These are phyloP conservation scores for Fusarium paranaense DNA, from an alignment of 2,329 filamentous ascomycete species.

Conservation along the genomic window DNA sequence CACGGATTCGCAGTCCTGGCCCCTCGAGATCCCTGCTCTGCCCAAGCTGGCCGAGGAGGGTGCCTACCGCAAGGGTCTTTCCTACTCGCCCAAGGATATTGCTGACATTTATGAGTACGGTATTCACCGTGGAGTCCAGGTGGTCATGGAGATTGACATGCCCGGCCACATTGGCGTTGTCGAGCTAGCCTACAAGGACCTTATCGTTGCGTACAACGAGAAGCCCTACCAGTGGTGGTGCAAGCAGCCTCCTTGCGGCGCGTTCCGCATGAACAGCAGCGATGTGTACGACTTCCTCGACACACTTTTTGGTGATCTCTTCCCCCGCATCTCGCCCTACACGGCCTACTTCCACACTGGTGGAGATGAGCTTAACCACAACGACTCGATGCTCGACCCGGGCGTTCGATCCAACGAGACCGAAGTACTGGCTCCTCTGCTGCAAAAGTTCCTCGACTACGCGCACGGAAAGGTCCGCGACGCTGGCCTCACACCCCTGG, in stretches of 20 bases:
- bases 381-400: slow-evolving; percentile 74
- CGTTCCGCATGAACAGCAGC: slow-evolving; percentile 80
- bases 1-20: slow-evolving; percentile 89
- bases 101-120: slow-evolving; percentile 77
- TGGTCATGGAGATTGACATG: slow-evolving; percentile 73
- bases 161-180: slow-evolving; percentile 69
- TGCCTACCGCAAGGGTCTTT: slow-evolving; percentile 74
- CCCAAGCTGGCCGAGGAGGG: slow-evolving; percentile 77
- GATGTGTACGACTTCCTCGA: slow-evolving; percentile 78
- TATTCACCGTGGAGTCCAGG: slow-evolving; percentile 67
- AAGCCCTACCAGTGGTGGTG: slow-evolving; percentile 70
- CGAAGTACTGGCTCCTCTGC: slow-evolving; percentile 75
- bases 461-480: slow-evolving; percentile 74
- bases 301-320: slow-evolving; percentile 78
- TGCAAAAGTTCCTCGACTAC: slow-evolving; percentile 81
- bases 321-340: slow-evolving; percentile 78
- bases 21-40: slow-evolving; percentile 80
- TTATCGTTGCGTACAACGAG: slow-evolving; percentile 66
- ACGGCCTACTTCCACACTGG: slow-evolving; percentile 85
- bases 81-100: slow-evolving; percentile 76
- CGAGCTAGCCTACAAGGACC: slow-evolving; percentile 62
- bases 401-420: slow-evolving; percentile 75
- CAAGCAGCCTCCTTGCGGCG: slow-evolving; percentile 73
- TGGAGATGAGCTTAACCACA: slow-evolving; percentile 86
- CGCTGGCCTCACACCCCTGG: slow-evolving; percentile 76